phyloP scores from a whole-genome alignment of 108 stramenopile genomes.

The Cyclotella sp. region DNA sequence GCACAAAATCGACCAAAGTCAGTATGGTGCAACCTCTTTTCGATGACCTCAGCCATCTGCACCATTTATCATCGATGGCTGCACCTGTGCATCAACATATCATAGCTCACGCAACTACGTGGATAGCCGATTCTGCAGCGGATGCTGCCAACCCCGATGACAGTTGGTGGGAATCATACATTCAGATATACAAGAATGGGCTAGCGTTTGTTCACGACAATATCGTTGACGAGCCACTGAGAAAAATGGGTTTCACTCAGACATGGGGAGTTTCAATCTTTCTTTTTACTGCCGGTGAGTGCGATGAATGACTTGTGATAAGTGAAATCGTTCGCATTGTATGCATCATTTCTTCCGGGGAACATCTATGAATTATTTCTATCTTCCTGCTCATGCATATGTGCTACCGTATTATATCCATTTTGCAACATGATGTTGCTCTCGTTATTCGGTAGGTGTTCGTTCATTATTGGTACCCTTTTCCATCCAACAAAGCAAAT shows the following conservation, averaged over 20 bases:
- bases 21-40: neutral
- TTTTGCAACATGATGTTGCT: neutral
- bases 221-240: constrained; percentile 67
- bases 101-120: constrained; percentile 5
- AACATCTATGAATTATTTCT: neutral
- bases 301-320: neutral
- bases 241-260: constrained; percentile 66
- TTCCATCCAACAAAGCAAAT: constrained; percentile 88
- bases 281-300: constrained; percentile 76
- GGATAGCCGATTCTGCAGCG: constrained; percentile 37
- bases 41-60: neutral
- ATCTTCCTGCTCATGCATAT: neutral
- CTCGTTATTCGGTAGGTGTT: constrained; percentile 44
- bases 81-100: neutral
- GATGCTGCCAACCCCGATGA: constrained; percentile 12
- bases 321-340: neutral
- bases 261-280: constrained; percentile 87
- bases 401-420: no score
- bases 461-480: constrained; percentile 88
- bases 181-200: constrained; percentile 45
- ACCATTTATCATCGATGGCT: neutral
- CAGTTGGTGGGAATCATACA: constrained; percentile 40
- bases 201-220: constrained; percentile 67
- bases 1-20: neutral
- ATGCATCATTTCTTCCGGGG: neutral